Percentiles rank a stretch among this genome's conserved stretches.
Evolutionary conservation across 1,139 yeast genomes (phyloP).

Genomic region (Oligophagozyma castellii): DNA sequence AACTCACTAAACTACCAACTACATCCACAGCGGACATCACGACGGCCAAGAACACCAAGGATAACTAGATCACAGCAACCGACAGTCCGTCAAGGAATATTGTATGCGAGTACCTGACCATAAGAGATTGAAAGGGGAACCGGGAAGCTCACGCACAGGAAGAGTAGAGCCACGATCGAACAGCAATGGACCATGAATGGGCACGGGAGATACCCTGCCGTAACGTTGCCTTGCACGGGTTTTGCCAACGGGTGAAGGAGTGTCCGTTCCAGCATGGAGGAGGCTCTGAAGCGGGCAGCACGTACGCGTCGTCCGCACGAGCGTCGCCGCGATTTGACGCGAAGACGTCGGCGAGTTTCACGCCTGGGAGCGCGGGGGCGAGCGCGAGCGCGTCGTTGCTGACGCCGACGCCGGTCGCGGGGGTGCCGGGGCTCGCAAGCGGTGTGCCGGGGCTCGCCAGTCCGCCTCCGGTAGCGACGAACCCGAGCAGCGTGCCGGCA

Average conservation of each 20-base stretch:
- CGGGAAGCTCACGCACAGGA: no score
- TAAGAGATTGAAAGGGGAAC: no score
- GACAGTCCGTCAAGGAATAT: no score
- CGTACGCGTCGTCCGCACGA: slow-evolving; percentile 3
- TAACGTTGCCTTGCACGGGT: slow-evolving; percentile 76
- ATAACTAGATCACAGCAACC: no score
- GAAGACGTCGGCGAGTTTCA: slow-evolving; percentile 23
- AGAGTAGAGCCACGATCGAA: no score
- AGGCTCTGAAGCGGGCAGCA: slow-evolving; percentile 7
- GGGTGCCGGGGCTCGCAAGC: slow-evolving; percentile 7
- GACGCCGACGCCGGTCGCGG: slow-evolving; percentile 4
- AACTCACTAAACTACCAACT: no score
- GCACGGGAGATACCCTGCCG: slow-evolving; percentile 77
- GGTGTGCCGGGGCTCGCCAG: slow-evolving; percentile 5
- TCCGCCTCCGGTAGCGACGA: slow-evolving; percentile 10
- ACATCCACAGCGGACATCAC: no score
- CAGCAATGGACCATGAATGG: slow-evolving; percentile 32
- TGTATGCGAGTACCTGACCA: no score
- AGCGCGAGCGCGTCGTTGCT: slow-evolving; percentile 1
- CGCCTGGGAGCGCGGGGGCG: slow-evolving; percentile 12
- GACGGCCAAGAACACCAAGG: no score
- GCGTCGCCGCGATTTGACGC: slow-evolving; percentile 20
- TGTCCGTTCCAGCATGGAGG: slow-evolving; percentile 61
- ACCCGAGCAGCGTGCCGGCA: slow-evolving; percentile 19
- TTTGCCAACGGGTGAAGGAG: slow-evolving; percentile 76